Evolutionary conservation across 1,284 basidiomycete genomes (phyloP), one percentile per base, ranked within the genome.

Genomic region (Marasmius sp.): DNA sequence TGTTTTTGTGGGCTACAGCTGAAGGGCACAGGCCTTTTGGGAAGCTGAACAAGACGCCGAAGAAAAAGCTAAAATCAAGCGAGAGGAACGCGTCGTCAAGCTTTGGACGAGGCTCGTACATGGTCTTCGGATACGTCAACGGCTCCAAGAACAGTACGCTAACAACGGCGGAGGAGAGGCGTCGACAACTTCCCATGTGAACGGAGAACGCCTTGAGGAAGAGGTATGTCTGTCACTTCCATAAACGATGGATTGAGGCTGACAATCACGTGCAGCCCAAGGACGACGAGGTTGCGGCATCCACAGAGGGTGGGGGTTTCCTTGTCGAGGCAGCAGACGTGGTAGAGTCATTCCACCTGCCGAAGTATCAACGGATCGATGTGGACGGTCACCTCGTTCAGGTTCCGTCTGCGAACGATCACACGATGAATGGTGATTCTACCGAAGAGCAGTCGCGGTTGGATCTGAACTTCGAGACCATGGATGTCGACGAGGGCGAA

Each of bases 61-160:
- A 65, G 85, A 93, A 73, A 93, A 89, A 69, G 91, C 92, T 61
- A 82, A 84, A 39, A 81, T 79, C 1, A 96, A 95, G 74, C 84
- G 83, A 61, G 85, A 93, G 68, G 94, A 95, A 59, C 85, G 88
- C 27, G 91, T 91, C 0, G 77, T 97, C 67, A 96, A 95, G 75
- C 85, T 91, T 49, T 99, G 97, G 97, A 85, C 82, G 51, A 89
- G 90, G 67, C 83, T 99, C 37, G 83, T 98, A 34, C 92, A 94
- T 45, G 96, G 95, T 1, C 80, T 98, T 52, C 85, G 92, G 33
- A 93, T 98, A 61, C 85, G 94, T 9, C 82, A 91, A 70, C 84
- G 95, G 41, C 79, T 98, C 38, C 87, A 91, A 68, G 86, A 87
- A 56, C 88, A 97, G 71, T 98, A 98, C 74, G 86, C 84, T 6